Evolutionary conservation across 768 basidiomycete species (phyloP), one percentile per base, ranked within the genome.

Genomic region (Solioccasus polychromus): DNA sequence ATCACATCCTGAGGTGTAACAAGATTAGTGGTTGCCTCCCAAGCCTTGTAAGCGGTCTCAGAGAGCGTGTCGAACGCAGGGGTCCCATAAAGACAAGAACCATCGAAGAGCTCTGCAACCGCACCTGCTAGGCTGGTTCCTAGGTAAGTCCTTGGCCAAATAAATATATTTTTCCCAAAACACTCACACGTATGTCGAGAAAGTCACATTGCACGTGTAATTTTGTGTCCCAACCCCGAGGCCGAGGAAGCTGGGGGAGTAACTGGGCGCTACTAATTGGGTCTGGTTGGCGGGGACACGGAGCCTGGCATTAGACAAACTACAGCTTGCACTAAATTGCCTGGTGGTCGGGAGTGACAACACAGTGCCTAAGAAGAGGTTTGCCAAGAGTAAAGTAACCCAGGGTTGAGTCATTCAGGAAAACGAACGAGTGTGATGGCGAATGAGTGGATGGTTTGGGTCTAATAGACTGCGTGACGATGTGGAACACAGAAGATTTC

Each of bases 51-150:
- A 1, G 61, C 67, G 0, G 47, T 14, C 24, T 71, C 62, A 24
- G 72, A 66, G 42, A 70, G 43, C 10, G 25, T 47, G 22, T 46
- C 45, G 36, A 65, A 73, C 12, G 51, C 36, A 14, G 65, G 50
- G 8, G 63, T 62, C 17, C 55, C 59, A 42, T 57, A 61, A 23
- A 78, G 45, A 62, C 80, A 80, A 1, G 78, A 79, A 26, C 72
- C 67, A 54, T 83, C 82, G 60, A 77, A 77, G 6, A 82, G 61
- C 52, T 79, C 74, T 4, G 70, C 73, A n/a, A 76, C 51, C n/a
- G n/a, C n/a, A n/a, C n/a, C n/a, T 34, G 77, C 76, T 49, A 68
- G 70, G 15, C 77, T 80, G 53, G 19, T 40, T 31, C 3, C 14
- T 26, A n/a, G 31, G n/a, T n/a, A n/a, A n/a, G n/a, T n/a, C n/a